phyloP scores from a whole-genome alignment of 306 rosid species.

The Carpinus fangiana region DNA sequence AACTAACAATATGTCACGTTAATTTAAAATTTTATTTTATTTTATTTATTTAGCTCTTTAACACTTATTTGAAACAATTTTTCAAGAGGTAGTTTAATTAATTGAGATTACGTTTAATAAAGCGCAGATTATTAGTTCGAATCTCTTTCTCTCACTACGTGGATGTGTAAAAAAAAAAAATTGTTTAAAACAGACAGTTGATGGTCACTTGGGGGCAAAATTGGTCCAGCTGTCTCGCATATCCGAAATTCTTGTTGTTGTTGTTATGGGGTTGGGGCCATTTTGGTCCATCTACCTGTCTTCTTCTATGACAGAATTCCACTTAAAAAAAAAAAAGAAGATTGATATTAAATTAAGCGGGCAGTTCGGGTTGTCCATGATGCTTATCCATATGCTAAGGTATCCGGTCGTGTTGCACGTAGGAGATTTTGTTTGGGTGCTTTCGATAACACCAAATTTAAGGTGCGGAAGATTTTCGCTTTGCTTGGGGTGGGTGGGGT shows the following conservation, averaged over 20 bases:
- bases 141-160: too few relatives aligned
- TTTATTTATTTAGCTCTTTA: too few relatives aligned
- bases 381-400: constrained; percentile 18
- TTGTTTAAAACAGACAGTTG: too few relatives aligned
- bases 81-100: too few relatives aligned
- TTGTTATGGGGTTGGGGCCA: not conserved
- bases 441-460: not conserved
- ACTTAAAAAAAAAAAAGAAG: not conserved
- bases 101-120: too few relatives aligned
- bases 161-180: too few relatives aligned
- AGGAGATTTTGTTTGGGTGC: not conserved
- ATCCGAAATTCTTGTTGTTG: not conserved
- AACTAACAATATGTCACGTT: too few relatives aligned
- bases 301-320: not conserved
- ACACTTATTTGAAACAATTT: too few relatives aligned
- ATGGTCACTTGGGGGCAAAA: too few relatives aligned
- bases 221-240: not conserved
- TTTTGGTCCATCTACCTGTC: not conserved
- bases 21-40: too few relatives aligned
- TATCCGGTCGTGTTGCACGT: constrained; percentile 17
- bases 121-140: too few relatives aligned
- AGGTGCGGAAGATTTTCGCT: not conserved
- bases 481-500: too few relatives aligned
- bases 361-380: not conserved
- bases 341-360: not conserved